These are phyloP conservation scores for Phlebiopsis gigantea DNA, from an alignment of 768 basidiomycete genomes.

Conservation along the genomic window DNA sequence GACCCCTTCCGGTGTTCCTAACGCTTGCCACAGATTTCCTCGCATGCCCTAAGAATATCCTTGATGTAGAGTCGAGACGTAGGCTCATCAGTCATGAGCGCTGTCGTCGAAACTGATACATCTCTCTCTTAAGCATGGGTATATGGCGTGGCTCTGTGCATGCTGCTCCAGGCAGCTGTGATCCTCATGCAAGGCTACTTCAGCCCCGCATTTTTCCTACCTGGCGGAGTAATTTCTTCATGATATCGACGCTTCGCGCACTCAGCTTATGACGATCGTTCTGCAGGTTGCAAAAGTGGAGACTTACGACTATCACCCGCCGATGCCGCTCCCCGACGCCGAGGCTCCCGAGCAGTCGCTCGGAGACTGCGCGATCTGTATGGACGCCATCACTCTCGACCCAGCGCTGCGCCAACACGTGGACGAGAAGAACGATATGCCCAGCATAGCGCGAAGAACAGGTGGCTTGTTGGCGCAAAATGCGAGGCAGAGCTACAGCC, in stretches of 20 bases:
- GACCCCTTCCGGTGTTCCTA: not conserved
- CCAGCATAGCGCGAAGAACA: slow-evolving; percentile 4
- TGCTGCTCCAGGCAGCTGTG: slow-evolving; percentile 55
- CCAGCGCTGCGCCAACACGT: slow-evolving; percentile 16
- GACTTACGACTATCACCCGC: slow-evolving; percentile 83
- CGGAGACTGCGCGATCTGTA: slow-evolving; percentile 90
- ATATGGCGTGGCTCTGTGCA: slow-evolving; percentile 51
- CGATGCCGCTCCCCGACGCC: slow-evolving; percentile 62
- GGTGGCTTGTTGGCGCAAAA: slow-evolving; percentile 28
- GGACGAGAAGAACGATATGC: slow-evolving; percentile 27
- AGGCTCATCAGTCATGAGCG: not conserved
- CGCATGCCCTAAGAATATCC: slow-evolving; percentile 78
- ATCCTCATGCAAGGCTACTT: slow-evolving; percentile 70
- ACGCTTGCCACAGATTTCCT: slow-evolving; percentile 59
- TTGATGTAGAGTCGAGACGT: slow-evolving; percentile 77
- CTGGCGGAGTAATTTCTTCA: slow-evolving; percentile 46
- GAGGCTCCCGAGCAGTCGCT: slow-evolving; percentile 73
- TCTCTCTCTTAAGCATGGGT: slow-evolving; percentile 57
- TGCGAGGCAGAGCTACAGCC: slow-evolving; percentile 64
- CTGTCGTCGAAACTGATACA: not conserved
- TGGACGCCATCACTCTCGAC: slow-evolving; percentile 64
- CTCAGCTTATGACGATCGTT: not conserved
- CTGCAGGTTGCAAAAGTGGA: slow-evolving; percentile 53
- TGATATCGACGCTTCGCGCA: not conserved
- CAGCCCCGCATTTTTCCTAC: slow-evolving; percentile 83